Percentiles rank a stretch among this genome's conserved stretches.
Evolutionary conservation across 208 protist species (phyloP).

Genomic region (Trypanosoma rangeli): DNA sequence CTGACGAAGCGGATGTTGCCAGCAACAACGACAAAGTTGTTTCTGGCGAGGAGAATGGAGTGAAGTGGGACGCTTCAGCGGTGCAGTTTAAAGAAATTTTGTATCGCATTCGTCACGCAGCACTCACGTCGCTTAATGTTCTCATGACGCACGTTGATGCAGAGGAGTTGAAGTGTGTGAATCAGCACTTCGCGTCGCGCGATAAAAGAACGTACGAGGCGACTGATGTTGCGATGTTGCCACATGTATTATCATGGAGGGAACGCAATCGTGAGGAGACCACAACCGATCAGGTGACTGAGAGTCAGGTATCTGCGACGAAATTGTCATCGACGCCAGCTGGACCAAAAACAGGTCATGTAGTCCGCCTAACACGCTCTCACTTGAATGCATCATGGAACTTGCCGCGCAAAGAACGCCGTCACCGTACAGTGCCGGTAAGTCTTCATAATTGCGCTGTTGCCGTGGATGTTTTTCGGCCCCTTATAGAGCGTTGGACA

Average conservation of each 20-base stretch:
- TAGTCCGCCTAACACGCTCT: background rate
- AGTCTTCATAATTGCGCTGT: constrained; percentile 30
- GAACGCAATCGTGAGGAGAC: background rate
- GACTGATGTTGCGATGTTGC: background rate
- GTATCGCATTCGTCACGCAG: constrained; percentile 19
- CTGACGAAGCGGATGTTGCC: background rate
- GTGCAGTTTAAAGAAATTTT: background rate
- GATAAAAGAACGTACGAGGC: constrained; percentile 19
- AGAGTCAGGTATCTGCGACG: background rate
- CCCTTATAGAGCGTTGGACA: constrained; percentile 29
- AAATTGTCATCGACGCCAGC: background rate
- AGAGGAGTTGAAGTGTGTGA: constrained; percentile 16
- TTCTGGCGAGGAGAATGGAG: background rate
- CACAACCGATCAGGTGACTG: background rate
- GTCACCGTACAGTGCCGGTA: constrained; percentile 9
- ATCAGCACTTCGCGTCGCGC: constrained; percentile 26
- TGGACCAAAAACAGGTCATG: background rate
- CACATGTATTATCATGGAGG: background rate
- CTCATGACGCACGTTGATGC: constrained; percentile 18
- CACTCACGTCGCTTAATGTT: constrained; percentile 19
- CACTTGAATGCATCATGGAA: background rate
- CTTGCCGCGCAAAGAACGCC: background rate
- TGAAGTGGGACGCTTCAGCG: background rate
- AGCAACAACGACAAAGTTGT: background rate
- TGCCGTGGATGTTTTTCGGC: constrained; percentile 20